Evolutionary conservation across 805 yeast genomes (phyloP).

Genomic region (Pichia gijzeniarum): DNA sequence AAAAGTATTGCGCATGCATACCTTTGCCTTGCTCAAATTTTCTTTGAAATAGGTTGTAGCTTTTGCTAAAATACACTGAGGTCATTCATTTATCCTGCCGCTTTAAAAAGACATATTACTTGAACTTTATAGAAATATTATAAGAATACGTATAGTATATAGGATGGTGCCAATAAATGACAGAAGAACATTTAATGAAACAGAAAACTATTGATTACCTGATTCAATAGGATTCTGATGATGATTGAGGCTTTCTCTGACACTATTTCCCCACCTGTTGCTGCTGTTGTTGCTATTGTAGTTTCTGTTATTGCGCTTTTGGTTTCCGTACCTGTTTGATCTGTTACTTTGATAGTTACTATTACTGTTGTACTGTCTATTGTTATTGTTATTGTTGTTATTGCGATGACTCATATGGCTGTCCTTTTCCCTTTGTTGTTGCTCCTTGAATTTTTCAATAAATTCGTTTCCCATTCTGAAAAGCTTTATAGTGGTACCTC

Average conservation of each 20-base stretch:
- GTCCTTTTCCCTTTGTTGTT: constrained; percentile 37
- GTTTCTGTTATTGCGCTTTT: constrained; percentile 24
- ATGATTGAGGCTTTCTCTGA: background rate
- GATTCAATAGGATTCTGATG: background rate
- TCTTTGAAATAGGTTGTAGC: no score
- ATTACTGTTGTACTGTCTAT: constrained; percentile 10
- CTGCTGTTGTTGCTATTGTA: constrained; percentile 13
- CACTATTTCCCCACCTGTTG: constrained; percentile 17
- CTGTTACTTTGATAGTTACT: constrained; percentile 9
- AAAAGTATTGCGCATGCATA: no score
- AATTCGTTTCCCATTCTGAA: constrained; percentile 70
- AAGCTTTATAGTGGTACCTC: constrained; percentile 79
- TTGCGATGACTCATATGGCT: constrained; percentile 15
- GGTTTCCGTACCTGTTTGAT: constrained; percentile 13
- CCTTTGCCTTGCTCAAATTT: no score
- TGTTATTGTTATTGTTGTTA: constrained; percentile 19
- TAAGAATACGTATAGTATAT: no score
- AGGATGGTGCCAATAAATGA: background rate
- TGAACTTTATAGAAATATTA: no score
- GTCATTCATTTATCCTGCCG: no score
- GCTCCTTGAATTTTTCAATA: constrained; percentile 71
- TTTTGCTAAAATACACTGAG: no score
- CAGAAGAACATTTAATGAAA: background rate
- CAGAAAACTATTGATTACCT: background rate
- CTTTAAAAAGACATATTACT: no score